These are phyloP conservation scores for Zygosaccharomyces kombuchaensis DNA, from an alignment of 805 yeast genomes.

Conservation along the genomic window DNA sequence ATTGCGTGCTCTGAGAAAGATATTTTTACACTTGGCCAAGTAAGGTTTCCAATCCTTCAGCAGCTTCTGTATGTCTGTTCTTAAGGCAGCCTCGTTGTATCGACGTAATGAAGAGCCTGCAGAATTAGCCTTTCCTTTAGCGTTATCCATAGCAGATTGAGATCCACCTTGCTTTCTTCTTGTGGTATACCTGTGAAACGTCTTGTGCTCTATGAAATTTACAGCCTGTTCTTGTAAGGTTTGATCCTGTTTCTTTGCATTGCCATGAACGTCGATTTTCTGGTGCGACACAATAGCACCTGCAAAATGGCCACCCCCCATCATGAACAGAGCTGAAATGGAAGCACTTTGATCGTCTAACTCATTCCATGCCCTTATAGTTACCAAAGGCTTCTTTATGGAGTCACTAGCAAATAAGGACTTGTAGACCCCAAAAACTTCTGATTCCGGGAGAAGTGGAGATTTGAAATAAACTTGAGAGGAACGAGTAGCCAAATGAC, in stretches of 20 bases:
- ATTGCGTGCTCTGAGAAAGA: conserved; percentile 81
- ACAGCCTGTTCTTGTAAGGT: conserved; percentile 60
- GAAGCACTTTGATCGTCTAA: conserved; percentile 24
- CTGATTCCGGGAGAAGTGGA: conserved; percentile 38
- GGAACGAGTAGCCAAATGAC: conserved; percentile 63
- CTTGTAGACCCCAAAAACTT: conserved; percentile 66
- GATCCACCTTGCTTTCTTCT: conserved; percentile 98
- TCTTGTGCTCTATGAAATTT: conserved; percentile 65
- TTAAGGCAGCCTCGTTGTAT: conserved; percentile 80
- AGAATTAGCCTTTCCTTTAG: conserved; percentile 91
- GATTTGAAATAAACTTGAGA: conserved; percentile 63
- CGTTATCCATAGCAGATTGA: conserved; percentile 86
- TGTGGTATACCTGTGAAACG: conserved; percentile 92
- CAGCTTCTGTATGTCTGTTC: conserved; percentile 69
- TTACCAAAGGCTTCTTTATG: conserved; percentile 47
- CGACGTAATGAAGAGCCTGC: conserved; percentile 91
- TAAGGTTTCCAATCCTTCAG: conserved; percentile 60
- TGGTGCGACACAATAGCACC: conserved; percentile 85
- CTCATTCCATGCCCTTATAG: conserved; percentile 40
- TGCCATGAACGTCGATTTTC: conserved; percentile 53
- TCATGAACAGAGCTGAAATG: conserved; percentile 79
- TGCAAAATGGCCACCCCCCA: conserved; percentile 98
- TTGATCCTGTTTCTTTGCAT: conserved; percentile 44
- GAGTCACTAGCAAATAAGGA: conserved; percentile 46
- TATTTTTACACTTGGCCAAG: conserved; percentile 57